Base-by-base conservation (phyloP, 768 basidiomycete genomes). In the Lactarius trivialis region DNA sequence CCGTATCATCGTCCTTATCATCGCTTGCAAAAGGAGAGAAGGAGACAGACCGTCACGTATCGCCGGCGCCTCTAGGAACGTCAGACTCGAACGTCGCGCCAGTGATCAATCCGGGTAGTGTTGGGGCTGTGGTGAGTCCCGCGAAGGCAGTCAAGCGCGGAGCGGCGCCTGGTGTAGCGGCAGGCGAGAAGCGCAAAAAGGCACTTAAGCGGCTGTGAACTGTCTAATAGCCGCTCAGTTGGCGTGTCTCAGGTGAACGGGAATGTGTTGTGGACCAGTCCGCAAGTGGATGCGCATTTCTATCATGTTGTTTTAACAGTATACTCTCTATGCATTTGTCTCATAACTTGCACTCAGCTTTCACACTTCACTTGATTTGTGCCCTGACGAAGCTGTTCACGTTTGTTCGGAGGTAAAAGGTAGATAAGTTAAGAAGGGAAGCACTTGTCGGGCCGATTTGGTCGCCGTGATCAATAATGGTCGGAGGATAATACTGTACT, bases 171-270 rank as follows among this genome's bases (percentile, higher is more conserved):
- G 76, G 74, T 12, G 78, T 72, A 0, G 71, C 75, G 6, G 80
- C 78, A 2, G 84, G 84, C 2, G 90, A 91, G 75, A 93, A 93
- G 77, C 79, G 91, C 73, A 93, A 93, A 81, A 93, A 92, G 78
- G 91, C 91, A 4, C 74, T 93, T 68, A 93, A 89, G 75, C 79
- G 91, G 65, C 74, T 93, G 73, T 93, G 41, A 55, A 7, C 37
- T 14, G 32, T 36, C 12, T 53, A 7, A 19, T 12, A 11, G 48
- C 24, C 28, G 28, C 24, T 41, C n/a, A 33, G 15, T 41, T 50
- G 21, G 21, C 55, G 41, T 43, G 21, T 9, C 21, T 36, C 24
- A 17, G 33, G 26, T n/a, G 34, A 49, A 28, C 43, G n/a, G 19
- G 5, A 49, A 24, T 21, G 21, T 45, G 32, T 30, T 59, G 32